Evolutionary conservation across 768 basidiomycete genomes (phyloP), one percentile per base, ranked within the genome.

Genomic region (Tulasnella sp.): DNA sequence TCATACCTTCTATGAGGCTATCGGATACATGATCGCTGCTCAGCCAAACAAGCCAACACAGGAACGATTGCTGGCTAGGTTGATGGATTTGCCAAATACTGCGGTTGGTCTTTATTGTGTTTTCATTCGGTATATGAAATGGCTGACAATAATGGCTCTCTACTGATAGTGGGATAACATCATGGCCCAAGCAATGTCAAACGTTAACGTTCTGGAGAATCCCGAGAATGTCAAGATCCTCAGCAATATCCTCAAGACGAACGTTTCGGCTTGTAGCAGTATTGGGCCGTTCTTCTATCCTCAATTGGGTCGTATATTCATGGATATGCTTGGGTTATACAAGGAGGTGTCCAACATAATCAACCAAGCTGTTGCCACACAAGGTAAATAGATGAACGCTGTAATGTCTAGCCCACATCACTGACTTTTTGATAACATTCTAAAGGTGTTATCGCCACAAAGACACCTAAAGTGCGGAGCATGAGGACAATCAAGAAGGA

Each of bases 11-110:
- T 98, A 98, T 60, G 93, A 98, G 67, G 95, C 95, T 5, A 86
- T 98, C 42, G 95, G 95, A 3, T 90, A 96, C 71, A 98, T 98
- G 95, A 95, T 99, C 60, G 90, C 91, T 19, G 91, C 93, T 1
- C 95, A 98, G 61, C 92, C 93, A 46, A 96, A 99, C 67, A 95
- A 95, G 65, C 83, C 88, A 9, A 86, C 84, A 59, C 95, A 98
- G 64, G 95, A 98, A 67, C 84, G 88, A 58, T 71, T 99, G 48
- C 95, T 99, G 45, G 73, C 80, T 13, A 95, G 91, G 63, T 65
- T 99, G 48, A 99, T 99, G 95, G 90, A 93, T 55, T 69, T 95
- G 58, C 93, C 95, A 0, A 99, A 99, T 62, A 91, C 83, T 57
- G 93, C 93, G 40, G 91, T 90, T 66, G 41, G 84, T 70, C 15